These are phyloP conservation scores for Hirschioporus abietinus DNA, from an alignment of 768 basidiomycete genomes.

Conservation along the genomic window DNA sequence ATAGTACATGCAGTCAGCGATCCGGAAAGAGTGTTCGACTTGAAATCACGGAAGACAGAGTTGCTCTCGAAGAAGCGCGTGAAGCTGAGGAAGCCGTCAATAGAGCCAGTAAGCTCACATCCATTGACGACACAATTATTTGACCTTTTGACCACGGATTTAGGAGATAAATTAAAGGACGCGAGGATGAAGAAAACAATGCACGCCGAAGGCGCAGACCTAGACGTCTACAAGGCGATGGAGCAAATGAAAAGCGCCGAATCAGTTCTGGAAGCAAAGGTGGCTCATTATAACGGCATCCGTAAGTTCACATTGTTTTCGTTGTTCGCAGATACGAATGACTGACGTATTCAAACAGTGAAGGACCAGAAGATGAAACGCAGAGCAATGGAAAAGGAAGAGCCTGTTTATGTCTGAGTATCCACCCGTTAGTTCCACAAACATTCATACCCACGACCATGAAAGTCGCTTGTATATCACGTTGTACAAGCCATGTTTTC, in stretches of 20 bases:
- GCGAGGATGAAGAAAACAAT: not conserved
- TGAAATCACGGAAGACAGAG: not conserved
- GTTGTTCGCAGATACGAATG: not conserved
- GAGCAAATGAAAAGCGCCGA: not conserved
- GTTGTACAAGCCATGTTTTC: not conserved
- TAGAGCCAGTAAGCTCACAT: constrained; percentile 17
- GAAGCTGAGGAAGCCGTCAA: constrained; percentile 16
- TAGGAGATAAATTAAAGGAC: not conserved
- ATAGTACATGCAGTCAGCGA: constrained; percentile 2
- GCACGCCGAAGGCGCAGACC: not conserved
- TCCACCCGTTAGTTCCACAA: not conserved
- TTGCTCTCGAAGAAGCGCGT: not conserved
- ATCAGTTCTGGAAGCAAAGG: not conserved
- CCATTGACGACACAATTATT: not conserved
- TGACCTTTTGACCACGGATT: not conserved
- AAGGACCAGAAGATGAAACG: not conserved
- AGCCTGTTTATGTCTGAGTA: not conserved
- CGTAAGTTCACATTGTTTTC: not conserved
- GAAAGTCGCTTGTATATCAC: not conserved
- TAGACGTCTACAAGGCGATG: not conserved
- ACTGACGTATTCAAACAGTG: not conserved
- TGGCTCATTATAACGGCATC: not conserved
- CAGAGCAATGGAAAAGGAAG: not conserved
- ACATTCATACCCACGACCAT: not conserved
- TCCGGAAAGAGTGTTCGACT: not conserved